Evolutionary conservation across 495 filamentous ascomycete species (phyloP), one percentile per base, ranked within the genome.

Genomic region (Platismatia glauca): DNA sequence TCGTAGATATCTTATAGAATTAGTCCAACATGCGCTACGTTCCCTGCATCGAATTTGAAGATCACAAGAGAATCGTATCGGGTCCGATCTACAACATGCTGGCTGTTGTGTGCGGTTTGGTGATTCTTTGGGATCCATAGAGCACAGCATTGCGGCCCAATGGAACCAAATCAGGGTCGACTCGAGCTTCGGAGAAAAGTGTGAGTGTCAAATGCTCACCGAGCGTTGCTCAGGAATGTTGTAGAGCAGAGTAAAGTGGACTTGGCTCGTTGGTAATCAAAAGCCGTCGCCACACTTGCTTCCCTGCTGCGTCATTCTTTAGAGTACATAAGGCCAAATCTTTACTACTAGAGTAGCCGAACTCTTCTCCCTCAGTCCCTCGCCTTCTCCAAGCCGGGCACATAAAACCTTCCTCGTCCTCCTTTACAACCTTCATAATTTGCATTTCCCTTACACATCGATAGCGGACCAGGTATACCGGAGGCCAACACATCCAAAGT

Each of bases 61-160:
- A 48, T 48, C 44, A 48, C 44, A 5, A 20, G n/a, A 48, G 9
- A 7, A 48, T 48, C 8, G 34, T 43, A 24, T 44, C 37, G 46
- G 22, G 7, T 55, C 37, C 20, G 59, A 60, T 60, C 59, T 48
- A 48, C 44, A 48, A 50, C 34, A 60, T 24, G 34, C 31, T 9
- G n/a, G 37, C 34, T 27, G 8, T 53, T 46, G 55, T 41, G 44
- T 41, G 59, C 18, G 18, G 48, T 37, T 53, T 37, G n/a, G 34
- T 31, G 15, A 27, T 22, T 60, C 15, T 38, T 60, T 48, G 37
- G 18, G 34, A 38, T 3, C 27, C 46, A 37, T 39, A 31, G 20
- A 24, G 27, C 22, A 37, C 43, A n/a, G 39, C n/a, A 12, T 61
- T 50, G 44, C 59, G 39, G 46, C 43, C 34, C 46, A 61, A 52